phyloP scores from a whole-genome alignment of 495 filamentous ascomycete species.

The Tuber umbilicatum region DNA sequence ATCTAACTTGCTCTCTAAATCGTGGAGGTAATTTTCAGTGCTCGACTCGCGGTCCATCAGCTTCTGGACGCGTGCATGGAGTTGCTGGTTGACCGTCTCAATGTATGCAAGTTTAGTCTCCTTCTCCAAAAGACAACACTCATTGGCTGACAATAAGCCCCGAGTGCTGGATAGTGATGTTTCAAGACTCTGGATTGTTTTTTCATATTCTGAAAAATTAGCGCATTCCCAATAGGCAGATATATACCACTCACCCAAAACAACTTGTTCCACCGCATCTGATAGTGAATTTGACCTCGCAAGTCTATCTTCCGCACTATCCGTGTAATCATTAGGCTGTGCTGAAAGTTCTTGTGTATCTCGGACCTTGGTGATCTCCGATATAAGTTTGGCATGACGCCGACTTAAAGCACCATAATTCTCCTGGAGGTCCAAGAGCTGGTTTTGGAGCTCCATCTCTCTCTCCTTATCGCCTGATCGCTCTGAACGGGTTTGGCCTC shows the following conservation, averaged over 20 bases:
- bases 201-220: conserved; percentile 69
- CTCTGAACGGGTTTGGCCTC: conserved; percentile 46
- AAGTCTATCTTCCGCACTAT: conserved; percentile 78
- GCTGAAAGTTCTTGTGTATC: conserved; percentile 55
- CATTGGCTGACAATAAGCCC: conserved; percentile 70
- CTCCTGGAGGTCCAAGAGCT: conserved; percentile 85
- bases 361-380: conserved; percentile 80
- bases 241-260: conserved; percentile 48
- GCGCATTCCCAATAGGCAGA: background rate
- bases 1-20: conserved; percentile 81
- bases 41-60: conserved; percentile 78
- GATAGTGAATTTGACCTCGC: conserved; percentile 93
- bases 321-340: conserved; percentile 55
- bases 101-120: conserved; percentile 87
- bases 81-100: conserved; percentile 83
- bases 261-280: conserved; percentile 88
- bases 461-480: conserved; percentile 63
- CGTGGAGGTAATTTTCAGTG: conserved; percentile 85
- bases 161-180: conserved; percentile 85
- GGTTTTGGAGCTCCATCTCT: conserved; percentile 88
- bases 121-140: conserved; percentile 81
- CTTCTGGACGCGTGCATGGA: conserved; percentile 82
- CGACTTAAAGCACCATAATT: conserved; percentile 86
- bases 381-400: conserved; percentile 89
- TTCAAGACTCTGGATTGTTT: conserved; percentile 93